phyloP scores from a whole-genome alignment of 345 rosid genomes.

The Eucalyptus caleyi region DNA sequence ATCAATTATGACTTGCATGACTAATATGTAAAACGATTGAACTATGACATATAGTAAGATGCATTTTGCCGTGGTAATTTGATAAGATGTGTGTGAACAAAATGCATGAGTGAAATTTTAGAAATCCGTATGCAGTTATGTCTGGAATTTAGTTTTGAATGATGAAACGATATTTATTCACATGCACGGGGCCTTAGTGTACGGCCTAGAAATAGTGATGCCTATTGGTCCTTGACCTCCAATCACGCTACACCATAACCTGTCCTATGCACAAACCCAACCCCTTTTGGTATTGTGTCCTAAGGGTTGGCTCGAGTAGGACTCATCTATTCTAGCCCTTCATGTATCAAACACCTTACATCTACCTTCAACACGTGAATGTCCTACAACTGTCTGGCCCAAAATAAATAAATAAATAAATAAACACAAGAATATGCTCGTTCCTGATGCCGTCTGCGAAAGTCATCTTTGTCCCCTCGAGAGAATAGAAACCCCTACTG shows the following conservation, averaged over 20 bases:
- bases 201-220: not conserved
- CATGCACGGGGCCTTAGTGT: not conserved
- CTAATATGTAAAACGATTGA: not conserved
- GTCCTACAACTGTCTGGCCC: not conserved
- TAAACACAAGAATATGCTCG: not conserved
- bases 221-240: not conserved
- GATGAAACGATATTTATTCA: no score
- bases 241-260: not conserved
- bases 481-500: not conserved
- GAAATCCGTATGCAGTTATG: no score
- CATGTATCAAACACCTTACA: not conserved
- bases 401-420: no score
- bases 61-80: no score
- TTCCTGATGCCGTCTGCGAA: not conserved
- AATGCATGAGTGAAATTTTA: no score
- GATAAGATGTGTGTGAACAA: no score
- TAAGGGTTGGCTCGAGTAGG: not conserved
- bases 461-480: not conserved
- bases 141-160: no score
- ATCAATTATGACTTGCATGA: not conserved
- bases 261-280: not conserved
- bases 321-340: not conserved
- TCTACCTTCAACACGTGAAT: not conserved
- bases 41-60: not conserved
- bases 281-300: not conserved